Base-by-base conservation (phyloP, 2,329 filamentous ascomycete species). In the Xylariaceae sp. region DNA sequence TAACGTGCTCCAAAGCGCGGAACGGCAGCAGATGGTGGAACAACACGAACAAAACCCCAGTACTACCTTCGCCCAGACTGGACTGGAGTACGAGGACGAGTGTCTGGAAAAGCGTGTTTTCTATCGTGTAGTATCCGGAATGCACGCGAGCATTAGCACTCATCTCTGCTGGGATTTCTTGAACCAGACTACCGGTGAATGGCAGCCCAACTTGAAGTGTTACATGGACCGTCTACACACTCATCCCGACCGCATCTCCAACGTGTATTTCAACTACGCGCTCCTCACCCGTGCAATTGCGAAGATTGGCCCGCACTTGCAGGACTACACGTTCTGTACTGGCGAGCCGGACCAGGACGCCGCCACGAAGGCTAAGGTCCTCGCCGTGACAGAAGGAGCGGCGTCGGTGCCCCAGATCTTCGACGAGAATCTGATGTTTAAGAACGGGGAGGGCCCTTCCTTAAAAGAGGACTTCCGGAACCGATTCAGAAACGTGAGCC, bases 21-120 rank as follows among this genome's bases (percentile, higher is more conserved):
- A 83, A 18, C 78, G 83, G 43, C 84, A 88, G 65, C 81, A 86
- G 50, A 78, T 82, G 58, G 80, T 89, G 43, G 81, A 86, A 67
- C 79, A 88, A 52, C 81, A 84, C 50, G 81, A 84, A 50, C 77
- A 73, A 50, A 72, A 78, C 41, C 80, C 82, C 23, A 80, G 84
- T 56, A 80, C 80, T 2, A 81, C 82, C 0, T 85, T 87, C 47
- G 81, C 86, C 48, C 82, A 83, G 66, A 85, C 84, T 7, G 83
- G 84, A 0, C 79, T 93, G 48, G 90, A 95, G 63, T 81, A 87
- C 46, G 92, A 96, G 64, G 93, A 97, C 65, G 90, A 96, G 70
- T 99, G 95, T 69, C 78, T 99, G 20, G 95, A 99, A 79, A 98
- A 99, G 81, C 89, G 95, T n/a, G 95, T 98, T 40, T 99, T 99